Evolutionary conservation across 2,329 filamentous ascomycete species (phyloP).

Genomic region (Colletotrichum cuscutae): DNA sequence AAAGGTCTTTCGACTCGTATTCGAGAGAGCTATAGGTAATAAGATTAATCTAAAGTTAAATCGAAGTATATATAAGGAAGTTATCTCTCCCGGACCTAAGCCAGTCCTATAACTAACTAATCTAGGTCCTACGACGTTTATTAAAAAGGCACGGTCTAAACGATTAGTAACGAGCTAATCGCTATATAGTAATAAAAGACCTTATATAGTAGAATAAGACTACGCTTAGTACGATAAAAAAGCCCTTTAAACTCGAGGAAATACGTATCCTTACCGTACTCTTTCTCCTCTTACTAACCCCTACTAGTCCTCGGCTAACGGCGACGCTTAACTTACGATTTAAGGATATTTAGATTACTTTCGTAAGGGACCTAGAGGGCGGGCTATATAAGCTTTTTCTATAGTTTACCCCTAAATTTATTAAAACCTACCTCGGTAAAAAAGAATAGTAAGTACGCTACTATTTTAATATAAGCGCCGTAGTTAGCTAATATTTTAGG

Average conservation of each 20-base stretch:
- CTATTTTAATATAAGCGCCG: no score
- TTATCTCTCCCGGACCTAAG: neutral
- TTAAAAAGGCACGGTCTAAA: conserved; percentile 37
- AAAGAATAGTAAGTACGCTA: no score
- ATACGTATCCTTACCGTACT: conserved; percentile 37
- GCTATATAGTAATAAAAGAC: conserved; percentile 39
- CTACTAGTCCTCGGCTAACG: conserved; percentile 19
- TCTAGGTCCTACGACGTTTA: conserved; percentile 38
- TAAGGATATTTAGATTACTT: no score
- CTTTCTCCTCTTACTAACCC: conserved; percentile 39
- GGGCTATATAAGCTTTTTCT: conserved; percentile 30
- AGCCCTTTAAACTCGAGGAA: conserved; percentile 39
- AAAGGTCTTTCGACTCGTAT: conserved; percentile 6
- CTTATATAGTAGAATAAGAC: conserved; percentile 39
- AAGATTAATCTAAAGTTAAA: conserved; percentile 36
- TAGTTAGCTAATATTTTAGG: neutral
- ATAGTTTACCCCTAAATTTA: conserved; percentile 37
- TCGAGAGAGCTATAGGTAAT: conserved; percentile 35
- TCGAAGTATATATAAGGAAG: conserved; percentile 35
- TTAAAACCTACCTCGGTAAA: conserved; percentile 37
- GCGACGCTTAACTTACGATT: rapidly evolving
- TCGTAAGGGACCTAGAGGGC: neutral
- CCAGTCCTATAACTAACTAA: neutral
- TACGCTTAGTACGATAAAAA: conserved; percentile 40
- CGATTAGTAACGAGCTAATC: conserved; percentile 24